phyloP scores from a whole-genome alignment of 2,329 filamentous ascomycete genomes.

The Penicillium sp. region DNA sequence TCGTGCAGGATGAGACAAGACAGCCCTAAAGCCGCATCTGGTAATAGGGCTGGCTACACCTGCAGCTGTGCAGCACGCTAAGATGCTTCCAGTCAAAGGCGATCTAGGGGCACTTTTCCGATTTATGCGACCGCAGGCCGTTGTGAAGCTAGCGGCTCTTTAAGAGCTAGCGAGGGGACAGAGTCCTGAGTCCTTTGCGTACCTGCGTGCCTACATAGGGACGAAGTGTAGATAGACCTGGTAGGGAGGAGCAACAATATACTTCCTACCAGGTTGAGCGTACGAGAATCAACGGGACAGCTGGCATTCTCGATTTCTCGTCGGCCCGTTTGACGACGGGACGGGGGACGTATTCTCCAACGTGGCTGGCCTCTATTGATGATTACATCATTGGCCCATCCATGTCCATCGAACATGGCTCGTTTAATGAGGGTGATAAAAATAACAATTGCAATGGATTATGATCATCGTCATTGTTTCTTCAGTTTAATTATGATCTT shows the following conservation, averaged over 20 bases:
- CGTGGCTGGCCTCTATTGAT: slow-evolving; percentile 3
- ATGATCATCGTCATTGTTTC: neutral
- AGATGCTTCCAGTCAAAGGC: slow-evolving; percentile 1
- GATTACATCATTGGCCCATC: slow-evolving; percentile 18
- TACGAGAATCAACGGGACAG: neutral
- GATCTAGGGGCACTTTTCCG: slow-evolving; percentile 7
- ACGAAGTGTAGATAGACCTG: neutral
- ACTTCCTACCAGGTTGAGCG: no score
- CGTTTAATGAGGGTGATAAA: neutral
- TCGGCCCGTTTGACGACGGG: neutral
- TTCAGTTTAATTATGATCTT: neutral
- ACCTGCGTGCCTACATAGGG: neutral
- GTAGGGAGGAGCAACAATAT: neutral
- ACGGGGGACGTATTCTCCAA: slow-evolving; percentile 6
- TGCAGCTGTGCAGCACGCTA: slow-evolving; percentile 2
- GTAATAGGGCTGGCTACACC: slow-evolving; percentile 26
- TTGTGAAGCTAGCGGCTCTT: neutral
- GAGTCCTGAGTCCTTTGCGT: neutral
- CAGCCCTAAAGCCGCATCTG: slow-evolving; percentile 28
- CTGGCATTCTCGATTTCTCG: neutral
- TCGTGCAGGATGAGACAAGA: slow-evolving; percentile 4
- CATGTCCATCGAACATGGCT: neutral
- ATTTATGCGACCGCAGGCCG: neutral
- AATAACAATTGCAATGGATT: neutral
- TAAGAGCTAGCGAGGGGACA: no score